phyloP scores from a whole-genome alignment of 2,329 filamentous ascomycete genomes.

The Scedosporium apiospermum region DNA sequence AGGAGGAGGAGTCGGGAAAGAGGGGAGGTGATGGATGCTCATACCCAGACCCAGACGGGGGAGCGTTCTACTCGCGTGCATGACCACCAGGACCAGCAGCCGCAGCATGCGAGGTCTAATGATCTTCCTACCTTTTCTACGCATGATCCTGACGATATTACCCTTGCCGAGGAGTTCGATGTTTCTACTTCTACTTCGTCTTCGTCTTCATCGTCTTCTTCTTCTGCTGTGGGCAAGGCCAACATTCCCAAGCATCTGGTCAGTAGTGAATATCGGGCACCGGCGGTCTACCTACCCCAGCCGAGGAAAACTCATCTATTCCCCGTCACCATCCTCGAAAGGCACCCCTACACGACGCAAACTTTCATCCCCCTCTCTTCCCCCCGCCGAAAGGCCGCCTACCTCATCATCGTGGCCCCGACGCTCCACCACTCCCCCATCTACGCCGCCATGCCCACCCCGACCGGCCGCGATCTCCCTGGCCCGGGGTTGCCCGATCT shows the following conservation, averaged over 20 bases:
- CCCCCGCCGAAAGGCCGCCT: conserved; percentile 35
- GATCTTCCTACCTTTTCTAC: not conserved
- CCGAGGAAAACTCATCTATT: conserved; percentile 35
- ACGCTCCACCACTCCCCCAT: conserved; percentile 40
- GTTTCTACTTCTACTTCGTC: not conserved
- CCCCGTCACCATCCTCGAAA: conserved; percentile 63
- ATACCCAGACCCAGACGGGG: not conserved
- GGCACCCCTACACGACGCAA: conserved; percentile 90
- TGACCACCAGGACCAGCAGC: not conserved
- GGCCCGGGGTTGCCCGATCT: conserved; percentile 65
- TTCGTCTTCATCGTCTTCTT: conserved; percentile 3
- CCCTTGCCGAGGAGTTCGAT: not conserved
- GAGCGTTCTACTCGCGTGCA: not conserved
- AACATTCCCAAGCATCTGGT: no score
- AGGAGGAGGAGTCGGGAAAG: not conserved
- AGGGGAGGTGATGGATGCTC: not conserved
- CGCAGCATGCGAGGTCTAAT: not conserved
- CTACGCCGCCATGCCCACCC: conserved; percentile 13
- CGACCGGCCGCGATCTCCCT: conserved; percentile 32
- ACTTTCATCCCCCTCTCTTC: conserved; percentile 72
- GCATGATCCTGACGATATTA: not conserved
- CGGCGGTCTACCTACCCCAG: conserved; percentile 6
- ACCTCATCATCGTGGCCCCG: conserved; percentile 84
- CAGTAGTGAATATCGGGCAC: no score
- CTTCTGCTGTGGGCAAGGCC: conserved; percentile 2